Conservation (phyloP, 495 filamentous ascomycete species). For the Xylaria flabelliformis region DNA sequence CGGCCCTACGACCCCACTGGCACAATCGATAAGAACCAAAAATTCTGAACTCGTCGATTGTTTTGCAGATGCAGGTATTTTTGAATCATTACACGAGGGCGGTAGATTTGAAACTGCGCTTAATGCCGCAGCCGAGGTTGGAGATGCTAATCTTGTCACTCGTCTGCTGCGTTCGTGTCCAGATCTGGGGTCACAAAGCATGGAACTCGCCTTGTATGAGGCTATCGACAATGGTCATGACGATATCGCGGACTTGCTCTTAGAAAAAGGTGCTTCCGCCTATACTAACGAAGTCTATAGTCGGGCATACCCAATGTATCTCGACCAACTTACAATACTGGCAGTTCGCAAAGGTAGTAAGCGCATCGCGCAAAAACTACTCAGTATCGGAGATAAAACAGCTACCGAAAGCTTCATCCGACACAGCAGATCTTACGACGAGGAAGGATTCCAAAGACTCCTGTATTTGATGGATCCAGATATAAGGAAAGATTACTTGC, state of each 20-base stretch:
- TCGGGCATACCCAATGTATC: no score
- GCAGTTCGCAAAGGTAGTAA: neutral
- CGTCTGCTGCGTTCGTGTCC: neutral
- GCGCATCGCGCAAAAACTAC: neutral
- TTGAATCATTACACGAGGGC: neutral
- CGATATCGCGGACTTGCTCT: neutral
- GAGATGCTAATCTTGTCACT: neutral
- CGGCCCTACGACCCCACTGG: no score
- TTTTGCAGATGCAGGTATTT: neutral
- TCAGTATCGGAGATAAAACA: neutral
- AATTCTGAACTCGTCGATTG: neutral
- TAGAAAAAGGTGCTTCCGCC: neutral
- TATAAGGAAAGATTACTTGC: neutral
- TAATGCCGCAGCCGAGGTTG: neutral
- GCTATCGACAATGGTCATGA: neutral
- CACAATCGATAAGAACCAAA: neutral
- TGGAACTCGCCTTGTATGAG: rapidly evolving
- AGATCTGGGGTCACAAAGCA: neutral
- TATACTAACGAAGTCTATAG: no score
- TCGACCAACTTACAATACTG: neutral
- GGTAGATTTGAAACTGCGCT: neutral
- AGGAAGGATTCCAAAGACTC: no score
- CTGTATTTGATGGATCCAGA: neutral
- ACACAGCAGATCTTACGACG: no score
- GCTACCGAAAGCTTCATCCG: no score